A percentile compares a stretch with the other conserved stretches of the same genome.
These are phyloP conservation scores for Coemansia sp. DNA, from an alignment of 192 early-diverging fungal species.

Conservation along the genomic window DNA sequence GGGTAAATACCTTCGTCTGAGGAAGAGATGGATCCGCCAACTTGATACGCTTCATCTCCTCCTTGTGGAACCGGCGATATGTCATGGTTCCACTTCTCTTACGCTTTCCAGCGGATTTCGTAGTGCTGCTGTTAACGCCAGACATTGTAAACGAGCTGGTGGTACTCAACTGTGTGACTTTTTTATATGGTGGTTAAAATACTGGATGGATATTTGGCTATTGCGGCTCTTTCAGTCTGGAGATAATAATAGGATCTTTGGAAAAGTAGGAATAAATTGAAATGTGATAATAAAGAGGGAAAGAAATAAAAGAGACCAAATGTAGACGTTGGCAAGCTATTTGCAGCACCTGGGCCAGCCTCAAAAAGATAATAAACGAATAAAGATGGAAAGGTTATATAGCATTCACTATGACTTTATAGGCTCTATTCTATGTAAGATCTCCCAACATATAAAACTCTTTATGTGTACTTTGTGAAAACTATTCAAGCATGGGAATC, in stretches of 20 bases:
- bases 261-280: neutral
- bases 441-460: neutral
- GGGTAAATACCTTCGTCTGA: slow-evolving; percentile 53
- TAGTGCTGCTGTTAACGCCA: neutral
- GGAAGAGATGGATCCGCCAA: slow-evolving; percentile 38
- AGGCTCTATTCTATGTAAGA: neutral
- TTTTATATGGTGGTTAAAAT: neutral
- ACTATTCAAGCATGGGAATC: no score
- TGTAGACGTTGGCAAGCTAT: neutral
- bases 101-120: slow-evolving; percentile 26
- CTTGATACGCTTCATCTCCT: slow-evolving; percentile 51
- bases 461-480: no score
- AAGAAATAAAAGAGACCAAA: neutral
- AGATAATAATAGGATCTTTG: no score
- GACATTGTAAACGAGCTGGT: slow-evolving; percentile 3
- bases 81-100: slow-evolving; percentile 21
- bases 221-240: no score
- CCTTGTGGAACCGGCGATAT: slow-evolving; percentile 40
- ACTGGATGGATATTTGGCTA: no score
- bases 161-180: neutral
- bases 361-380: neutral
- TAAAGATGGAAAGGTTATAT: neutral
- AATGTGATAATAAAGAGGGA: neutral
- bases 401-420: neutral
- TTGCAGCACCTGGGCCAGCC: neutral